Evolutionary conservation across 306 rosid genomes (phyloP).

Genomic region (Sophora flavescens): DNA sequence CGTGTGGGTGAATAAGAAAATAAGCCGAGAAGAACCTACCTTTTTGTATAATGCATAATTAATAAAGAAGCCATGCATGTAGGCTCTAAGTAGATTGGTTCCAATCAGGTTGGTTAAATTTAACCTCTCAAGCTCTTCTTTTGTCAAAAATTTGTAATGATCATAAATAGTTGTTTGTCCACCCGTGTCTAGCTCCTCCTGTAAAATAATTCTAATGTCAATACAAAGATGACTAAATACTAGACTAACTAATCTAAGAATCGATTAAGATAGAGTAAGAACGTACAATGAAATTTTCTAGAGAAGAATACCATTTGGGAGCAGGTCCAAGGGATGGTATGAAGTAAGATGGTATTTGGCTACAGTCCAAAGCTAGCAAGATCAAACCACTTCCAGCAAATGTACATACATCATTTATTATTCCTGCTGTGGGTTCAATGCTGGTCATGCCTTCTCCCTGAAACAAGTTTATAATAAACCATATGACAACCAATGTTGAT

Average conservation of each 20-base stretch:
- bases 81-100: conserved; percentile 79
- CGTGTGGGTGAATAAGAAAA: conserved; percentile 8
- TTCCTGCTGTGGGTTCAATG: conserved; percentile 85
- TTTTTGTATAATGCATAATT: conserved; percentile 70
- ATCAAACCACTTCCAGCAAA: conserved; percentile 89
- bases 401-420: conserved; percentile 84
- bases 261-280: conserved; percentile 36
- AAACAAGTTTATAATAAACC: conserved; percentile 36
- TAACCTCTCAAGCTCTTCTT: conserved; percentile 87
- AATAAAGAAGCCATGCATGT: conserved; percentile 90
- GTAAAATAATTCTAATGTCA: conserved; percentile 47
- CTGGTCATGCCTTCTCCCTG: conserved; percentile 97
- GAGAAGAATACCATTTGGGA: conserved; percentile 92
- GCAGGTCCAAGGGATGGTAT: conserved; percentile 96
- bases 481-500: conserved; percentile 10
- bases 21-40: conserved; percentile 55
- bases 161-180: conserved; percentile 80
- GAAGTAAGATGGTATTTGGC: conserved; percentile 92
- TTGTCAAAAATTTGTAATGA: conserved; percentile 79
- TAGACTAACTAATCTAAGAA: conserved; percentile 29
- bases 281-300: conserved; percentile 87
- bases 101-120: conserved; percentile 83
- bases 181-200: conserved; percentile 90
- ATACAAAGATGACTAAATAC: conserved; percentile 25
- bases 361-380: conserved; percentile 82